A percentile compares a stretch with the other conserved stretches of the same genome.
These are phyloP conservation scores for Avena sativa DNA, from an alignment of 176 grass and related monocot genomes.

Conservation along the genomic window DNA sequence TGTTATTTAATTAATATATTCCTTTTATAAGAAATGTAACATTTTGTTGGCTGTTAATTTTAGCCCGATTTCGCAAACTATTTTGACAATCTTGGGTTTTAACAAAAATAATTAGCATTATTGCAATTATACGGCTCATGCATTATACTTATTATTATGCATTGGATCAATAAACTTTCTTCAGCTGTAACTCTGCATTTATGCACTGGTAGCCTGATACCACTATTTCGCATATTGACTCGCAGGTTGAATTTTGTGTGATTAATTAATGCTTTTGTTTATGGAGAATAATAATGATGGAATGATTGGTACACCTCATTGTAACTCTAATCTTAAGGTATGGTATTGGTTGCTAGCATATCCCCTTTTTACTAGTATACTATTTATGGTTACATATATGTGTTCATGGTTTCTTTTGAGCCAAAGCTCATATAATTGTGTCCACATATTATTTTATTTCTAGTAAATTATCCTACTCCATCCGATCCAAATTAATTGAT, in stretches of 20 bases:
- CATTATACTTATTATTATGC: neutral
- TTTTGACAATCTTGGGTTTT: conserved; percentile 19
- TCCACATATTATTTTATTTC: neutral
- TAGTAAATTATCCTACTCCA: neutral
- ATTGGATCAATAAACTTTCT: neutral
- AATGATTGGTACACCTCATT: neutral
- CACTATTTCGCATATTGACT: neutral
- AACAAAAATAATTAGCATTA: too few species aligned
- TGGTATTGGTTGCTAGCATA: neutral
- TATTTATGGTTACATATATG: neutral
- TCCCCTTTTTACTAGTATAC: neutral
- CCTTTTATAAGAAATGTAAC: too few species aligned
- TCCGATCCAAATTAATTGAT: too few species aligned
- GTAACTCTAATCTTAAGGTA: conserved; percentile 47
- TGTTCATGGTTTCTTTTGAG: neutral
- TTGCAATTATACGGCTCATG: too few species aligned
- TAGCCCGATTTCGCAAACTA: neutral
- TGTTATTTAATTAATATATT: too few species aligned
- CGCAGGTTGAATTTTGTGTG: conserved; percentile 8
- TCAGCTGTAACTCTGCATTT: neutral
- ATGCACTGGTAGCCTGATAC: neutral
- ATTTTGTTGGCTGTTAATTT: neutral
- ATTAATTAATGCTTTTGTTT: neutral
- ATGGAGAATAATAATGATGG: conserved; percentile 43
- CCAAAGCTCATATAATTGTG: neutral